Conservation (phyloP, 345 rosid genomes). For the Murraya koenigii region DNA sequence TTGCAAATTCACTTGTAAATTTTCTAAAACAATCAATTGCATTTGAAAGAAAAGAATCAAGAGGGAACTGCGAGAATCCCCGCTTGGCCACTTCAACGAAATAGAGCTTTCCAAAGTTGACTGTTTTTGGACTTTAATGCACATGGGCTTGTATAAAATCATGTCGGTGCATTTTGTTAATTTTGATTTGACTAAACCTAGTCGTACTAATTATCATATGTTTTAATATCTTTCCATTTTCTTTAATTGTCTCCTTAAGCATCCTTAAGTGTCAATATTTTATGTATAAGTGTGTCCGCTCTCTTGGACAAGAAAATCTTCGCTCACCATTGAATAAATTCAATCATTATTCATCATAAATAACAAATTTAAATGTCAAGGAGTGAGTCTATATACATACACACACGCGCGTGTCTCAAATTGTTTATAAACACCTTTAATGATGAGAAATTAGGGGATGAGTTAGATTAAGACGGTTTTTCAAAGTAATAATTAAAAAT, state of each 20-base stretch:
- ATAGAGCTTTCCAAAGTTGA: conserved; percentile 2
- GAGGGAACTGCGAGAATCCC: background rate
- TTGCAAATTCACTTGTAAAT: background rate
- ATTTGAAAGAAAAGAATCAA: background rate
- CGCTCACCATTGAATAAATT: background rate
- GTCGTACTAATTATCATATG: conserved; percentile 5
- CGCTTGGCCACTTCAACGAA: background rate
- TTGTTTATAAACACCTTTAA: background rate
- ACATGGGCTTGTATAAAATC: background rate
- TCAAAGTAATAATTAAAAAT: background rate
- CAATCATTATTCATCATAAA: background rate
- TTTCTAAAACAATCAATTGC: conserved; percentile 1
- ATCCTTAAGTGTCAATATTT: background rate
- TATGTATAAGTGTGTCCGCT: background rate
- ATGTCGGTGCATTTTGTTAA: conserved; percentile 18
- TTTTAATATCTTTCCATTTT: background rate
- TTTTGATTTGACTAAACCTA: background rate
- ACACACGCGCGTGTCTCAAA: background rate
- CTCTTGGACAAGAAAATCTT: background rate
- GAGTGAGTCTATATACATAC: background rate
- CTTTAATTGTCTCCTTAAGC: background rate
- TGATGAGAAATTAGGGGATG: background rate
- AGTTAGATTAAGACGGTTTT: background rate
- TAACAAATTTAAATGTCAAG: background rate
- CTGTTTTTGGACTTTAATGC: conserved; percentile 15